Evolutionary conservation across 2,329 filamentous ascomycete genomes (phyloP).

Genomic region (Teratosphaeria gauchensis): DNA sequence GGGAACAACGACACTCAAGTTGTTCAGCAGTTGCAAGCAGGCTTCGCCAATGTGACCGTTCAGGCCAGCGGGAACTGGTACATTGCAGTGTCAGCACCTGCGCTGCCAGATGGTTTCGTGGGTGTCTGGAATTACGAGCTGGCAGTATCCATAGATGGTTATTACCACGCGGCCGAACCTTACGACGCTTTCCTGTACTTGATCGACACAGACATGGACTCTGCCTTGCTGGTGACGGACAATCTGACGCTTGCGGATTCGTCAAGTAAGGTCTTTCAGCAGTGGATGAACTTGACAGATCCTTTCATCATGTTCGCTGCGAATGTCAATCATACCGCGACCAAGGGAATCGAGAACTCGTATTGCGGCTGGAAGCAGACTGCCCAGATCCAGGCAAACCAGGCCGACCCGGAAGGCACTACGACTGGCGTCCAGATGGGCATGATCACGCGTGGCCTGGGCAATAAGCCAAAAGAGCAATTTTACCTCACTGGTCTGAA

Average conservation of each 20-base stretch:
- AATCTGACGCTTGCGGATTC: constrained; percentile 51
- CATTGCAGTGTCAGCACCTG: constrained; percentile 64
- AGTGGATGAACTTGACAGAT: constrained; percentile 47
- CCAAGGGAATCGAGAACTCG: constrained; percentile 65
- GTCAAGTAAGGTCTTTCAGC: constrained; percentile 39
- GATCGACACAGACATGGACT: constrained; percentile 73
- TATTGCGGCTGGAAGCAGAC: constrained; percentile 63
- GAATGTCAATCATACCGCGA: constrained; percentile 47
- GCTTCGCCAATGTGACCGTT: constrained; percentile 57
- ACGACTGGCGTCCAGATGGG: constrained; percentile 37
- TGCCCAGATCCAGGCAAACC: constrained; percentile 48
- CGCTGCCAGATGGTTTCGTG: constrained; percentile 48
- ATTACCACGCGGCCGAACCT: constrained; percentile 59
- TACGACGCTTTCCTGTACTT: constrained; percentile 55
- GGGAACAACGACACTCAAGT: constrained; percentile 37
- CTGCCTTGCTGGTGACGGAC: constrained; percentile 69
- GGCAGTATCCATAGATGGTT: constrained; percentile 69
- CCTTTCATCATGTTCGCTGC: constrained; percentile 70
- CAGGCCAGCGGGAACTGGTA: constrained; percentile 60
- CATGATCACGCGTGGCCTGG: constrained; percentile 60
- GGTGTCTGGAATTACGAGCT: constrained; percentile 72
- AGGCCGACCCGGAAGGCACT: constrained; percentile 39
- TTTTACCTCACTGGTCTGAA: constrained; percentile 76
- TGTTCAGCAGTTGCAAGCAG: constrained; percentile 49
- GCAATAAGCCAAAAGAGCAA: constrained; percentile 68